These are phyloP conservation scores for Salvia splendens DNA, from an alignment of 257 asterid species.

Conservation along the genomic window DNA sequence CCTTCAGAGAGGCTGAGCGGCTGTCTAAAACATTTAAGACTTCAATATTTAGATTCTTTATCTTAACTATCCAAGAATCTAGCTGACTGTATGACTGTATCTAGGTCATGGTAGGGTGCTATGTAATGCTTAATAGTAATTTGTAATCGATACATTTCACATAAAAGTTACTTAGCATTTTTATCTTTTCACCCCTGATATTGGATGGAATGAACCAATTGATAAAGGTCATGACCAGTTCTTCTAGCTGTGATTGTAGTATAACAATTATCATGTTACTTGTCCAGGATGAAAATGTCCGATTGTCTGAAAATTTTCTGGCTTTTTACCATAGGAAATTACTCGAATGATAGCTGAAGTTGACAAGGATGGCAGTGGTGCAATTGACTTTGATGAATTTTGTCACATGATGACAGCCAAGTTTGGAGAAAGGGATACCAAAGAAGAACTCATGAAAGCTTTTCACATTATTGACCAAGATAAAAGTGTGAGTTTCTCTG, in stretches of 20 bases:
- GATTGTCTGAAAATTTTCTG: slow-evolving; percentile 21
- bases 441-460: slow-evolving; percentile 87
- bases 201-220: background rate
- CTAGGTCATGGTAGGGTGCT: background rate
- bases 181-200: background rate
- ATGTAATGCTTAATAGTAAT: slow-evolving; percentile 18
- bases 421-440: slow-evolving; percentile 87
- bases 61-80: background rate
- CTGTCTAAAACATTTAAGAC: background rate
- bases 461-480: slow-evolving; percentile 86
- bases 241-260: background rate
- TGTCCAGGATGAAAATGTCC: slow-evolving; percentile 17
- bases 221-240: slow-evolving; percentile 8
- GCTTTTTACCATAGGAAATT: slow-evolving; percentile 59
- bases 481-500: slow-evolving; percentile 56
- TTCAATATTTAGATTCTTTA: background rate
- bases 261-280: background rate
- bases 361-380: slow-evolving; percentile 96
- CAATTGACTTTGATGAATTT: slow-evolving; percentile 88
- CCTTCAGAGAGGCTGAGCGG: background rate
- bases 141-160: background rate
- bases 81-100: background rate
- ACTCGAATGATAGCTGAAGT: slow-evolving; percentile 88
- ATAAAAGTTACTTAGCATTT: slow-evolving; percentile 2
- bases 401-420: slow-evolving; percentile 94